Percentiles rank a stretch among this genome's conserved stretches.
Evolutionary conservation across 2,329 filamentous ascomycete genomes (phyloP).

Genomic region (Trichoderma koningiopsis): DNA sequence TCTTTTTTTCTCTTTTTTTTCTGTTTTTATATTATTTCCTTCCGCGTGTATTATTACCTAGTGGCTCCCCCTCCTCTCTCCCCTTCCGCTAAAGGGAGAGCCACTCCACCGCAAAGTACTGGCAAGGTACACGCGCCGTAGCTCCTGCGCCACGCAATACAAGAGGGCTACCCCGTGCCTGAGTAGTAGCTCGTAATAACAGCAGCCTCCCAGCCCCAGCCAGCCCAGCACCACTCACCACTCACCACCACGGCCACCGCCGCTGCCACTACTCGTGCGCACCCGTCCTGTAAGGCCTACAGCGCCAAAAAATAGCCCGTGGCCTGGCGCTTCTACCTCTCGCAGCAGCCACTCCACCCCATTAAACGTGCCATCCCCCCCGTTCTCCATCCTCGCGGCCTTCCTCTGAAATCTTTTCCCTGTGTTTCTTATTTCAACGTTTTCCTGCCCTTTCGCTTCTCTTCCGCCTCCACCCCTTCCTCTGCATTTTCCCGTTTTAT

Average conservation of each 20-base stretch:
- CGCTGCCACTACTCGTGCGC: not conserved
- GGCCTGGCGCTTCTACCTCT: not conserved
- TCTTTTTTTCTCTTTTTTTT: conserved; percentile 10
- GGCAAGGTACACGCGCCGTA: not conserved
- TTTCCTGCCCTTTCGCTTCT: conserved; percentile 34
- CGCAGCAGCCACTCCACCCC: conserved; percentile 31
- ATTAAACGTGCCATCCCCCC: conserved; percentile 41
- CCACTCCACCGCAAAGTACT: conserved; percentile 6
- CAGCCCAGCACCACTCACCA: not conserved
- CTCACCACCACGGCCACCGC: not conserved
- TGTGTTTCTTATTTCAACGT: conserved; percentile 33
- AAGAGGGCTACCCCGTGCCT: conserved; percentile 4
- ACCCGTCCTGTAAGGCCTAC: not conserved
- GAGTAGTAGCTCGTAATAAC: not conserved
- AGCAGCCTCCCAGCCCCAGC: not conserved
- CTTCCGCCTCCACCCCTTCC: conserved; percentile 30
- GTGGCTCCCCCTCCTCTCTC: conserved; percentile 11
- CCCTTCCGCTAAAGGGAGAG: conserved; percentile 5
- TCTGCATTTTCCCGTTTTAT: conserved; percentile 33
- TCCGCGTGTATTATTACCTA: conserved; percentile 17
- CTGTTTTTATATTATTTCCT: conserved; percentile 8
- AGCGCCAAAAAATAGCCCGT: not conserved
- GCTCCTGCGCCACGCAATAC: not conserved
- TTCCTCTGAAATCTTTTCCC: conserved; percentile 37
- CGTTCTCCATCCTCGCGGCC: conserved; percentile 35